phyloP scores from a whole-genome alignment of 345 rosid genomes.

The Populus ilicifolia region DNA sequence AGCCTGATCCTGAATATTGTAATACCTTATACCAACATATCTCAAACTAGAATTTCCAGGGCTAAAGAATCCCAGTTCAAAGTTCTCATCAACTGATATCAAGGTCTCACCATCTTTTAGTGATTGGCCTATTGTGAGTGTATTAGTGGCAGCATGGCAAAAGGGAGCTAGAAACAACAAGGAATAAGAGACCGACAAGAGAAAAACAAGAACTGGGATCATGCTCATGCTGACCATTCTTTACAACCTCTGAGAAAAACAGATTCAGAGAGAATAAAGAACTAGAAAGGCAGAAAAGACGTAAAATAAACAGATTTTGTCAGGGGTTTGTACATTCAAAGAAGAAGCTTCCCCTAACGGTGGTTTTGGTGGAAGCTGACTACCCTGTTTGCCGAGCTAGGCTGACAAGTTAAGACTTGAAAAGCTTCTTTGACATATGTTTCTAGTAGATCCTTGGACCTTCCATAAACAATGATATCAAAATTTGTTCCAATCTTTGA shows the following conservation, averaged over 20 bases:
- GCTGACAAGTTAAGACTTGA: conserved; percentile 15
- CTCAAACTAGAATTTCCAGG: conserved; percentile 38
- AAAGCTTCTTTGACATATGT: not conserved
- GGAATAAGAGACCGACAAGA: conserved; percentile 19
- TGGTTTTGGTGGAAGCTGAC: conserved; percentile 1
- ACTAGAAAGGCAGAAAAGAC: not conserved
- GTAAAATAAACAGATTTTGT: not conserved
- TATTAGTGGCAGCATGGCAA: conserved; percentile 26
- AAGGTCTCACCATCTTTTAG: conserved; percentile 48
- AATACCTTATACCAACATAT: conserved; percentile 67
- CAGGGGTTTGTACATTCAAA: not conserved
- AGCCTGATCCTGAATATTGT: conserved; percentile 26
- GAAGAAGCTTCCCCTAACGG: not conserved
- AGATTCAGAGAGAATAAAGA: not conserved
- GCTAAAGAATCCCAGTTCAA: conserved; percentile 62
- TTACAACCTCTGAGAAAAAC: not conserved
- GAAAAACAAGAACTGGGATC: conserved; percentile 17
- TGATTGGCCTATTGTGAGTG: conserved; percentile 33
- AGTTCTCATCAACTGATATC: conserved; percentile 26
- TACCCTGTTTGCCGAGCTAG: not conserved
- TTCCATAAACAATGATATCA: not conserved
- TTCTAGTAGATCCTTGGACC: not conserved
- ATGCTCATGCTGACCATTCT: conserved; percentile 7
- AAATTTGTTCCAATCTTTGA: not conserved
- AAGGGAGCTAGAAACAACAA: conserved; percentile 17